These are phyloP conservation scores for Solanum stenotomum DNA, from an alignment of 257 asterid genomes.

Conservation along the genomic window DNA sequence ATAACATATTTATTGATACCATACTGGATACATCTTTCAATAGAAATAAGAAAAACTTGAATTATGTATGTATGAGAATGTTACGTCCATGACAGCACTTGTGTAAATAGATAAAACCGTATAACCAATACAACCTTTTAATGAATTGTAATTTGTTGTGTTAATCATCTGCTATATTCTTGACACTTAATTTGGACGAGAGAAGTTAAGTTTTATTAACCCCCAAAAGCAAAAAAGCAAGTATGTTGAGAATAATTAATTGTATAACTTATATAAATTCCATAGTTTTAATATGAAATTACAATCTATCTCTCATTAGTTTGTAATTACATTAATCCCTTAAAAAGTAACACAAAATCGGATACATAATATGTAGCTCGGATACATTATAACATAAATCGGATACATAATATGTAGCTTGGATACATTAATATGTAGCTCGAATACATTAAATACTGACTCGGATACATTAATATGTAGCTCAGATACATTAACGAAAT, in stretches of 20 bases:
- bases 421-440: too few species aligned
- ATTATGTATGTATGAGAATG: background rate
- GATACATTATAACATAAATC: too few species aligned
- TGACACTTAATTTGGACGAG: background rate
- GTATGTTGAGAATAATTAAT: background rate
- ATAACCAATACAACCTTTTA: background rate
- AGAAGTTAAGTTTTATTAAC: background rate
- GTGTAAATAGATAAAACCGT: background rate
- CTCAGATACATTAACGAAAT: too few species aligned
- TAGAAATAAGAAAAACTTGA: background rate
- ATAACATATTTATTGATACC: background rate
- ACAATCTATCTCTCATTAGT: too few species aligned
- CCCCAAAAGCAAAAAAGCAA: background rate
- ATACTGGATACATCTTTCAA: background rate
- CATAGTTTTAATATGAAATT: too few species aligned
- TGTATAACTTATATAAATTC: too few species aligned
- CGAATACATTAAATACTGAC: too few species aligned
- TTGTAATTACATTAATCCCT: too few species aligned
- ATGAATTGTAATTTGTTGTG: background rate
- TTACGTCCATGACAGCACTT: background rate
- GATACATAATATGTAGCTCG: too few species aligned
- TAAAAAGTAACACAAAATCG: too few species aligned
- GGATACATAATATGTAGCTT: too few species aligned
- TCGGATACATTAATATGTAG: too few species aligned
- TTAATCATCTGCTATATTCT: background rate